Evolutionary conservation across 371 early-diverging fungal species (phyloP).

Genomic region (Mucor irregularis): DNA sequence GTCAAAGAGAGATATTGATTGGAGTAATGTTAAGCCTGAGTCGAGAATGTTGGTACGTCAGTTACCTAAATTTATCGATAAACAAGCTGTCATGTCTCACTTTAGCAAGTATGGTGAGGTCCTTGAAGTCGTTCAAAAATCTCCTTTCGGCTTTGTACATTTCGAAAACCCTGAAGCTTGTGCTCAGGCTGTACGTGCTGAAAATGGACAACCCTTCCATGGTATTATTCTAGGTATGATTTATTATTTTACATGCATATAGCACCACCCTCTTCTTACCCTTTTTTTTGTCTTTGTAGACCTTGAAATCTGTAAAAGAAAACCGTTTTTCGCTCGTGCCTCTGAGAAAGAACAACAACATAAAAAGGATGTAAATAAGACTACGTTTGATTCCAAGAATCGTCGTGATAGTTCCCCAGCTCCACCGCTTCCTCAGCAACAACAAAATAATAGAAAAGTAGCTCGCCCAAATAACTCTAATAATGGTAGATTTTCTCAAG

Average conservation of each 20-base stretch:
- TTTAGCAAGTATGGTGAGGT: slow-evolving; percentile 52
- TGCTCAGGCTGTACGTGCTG: slow-evolving; percentile 39
- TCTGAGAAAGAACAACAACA: slow-evolving; percentile 2
- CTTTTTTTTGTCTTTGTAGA: slow-evolving; percentile 13
- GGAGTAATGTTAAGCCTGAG: slow-evolving; percentile 37
- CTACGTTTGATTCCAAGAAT: too few species aligned
- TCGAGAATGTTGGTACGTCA: slow-evolving; percentile 46
- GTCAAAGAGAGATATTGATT: slow-evolving; percentile 30
- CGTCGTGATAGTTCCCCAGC: too few species aligned
- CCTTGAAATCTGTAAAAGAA: slow-evolving; percentile 28
- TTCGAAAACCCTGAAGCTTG: slow-evolving; percentile 41
- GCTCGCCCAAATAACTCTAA: too few species aligned
- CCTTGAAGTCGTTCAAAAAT: slow-evolving; percentile 40
- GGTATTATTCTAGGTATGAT: slow-evolving; percentile 38
- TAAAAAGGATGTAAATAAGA: too few species aligned
- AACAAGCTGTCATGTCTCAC: slow-evolving; percentile 37
- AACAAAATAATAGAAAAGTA: too few species aligned
- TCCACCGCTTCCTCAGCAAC: too few species aligned
- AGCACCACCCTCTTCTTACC: too few species aligned
- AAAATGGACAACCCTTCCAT: slow-evolving; percentile 41
- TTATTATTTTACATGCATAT: background rate
- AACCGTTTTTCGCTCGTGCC: slow-evolving; percentile 28
- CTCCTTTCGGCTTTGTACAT: slow-evolving; percentile 45
- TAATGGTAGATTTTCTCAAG: too few species aligned
- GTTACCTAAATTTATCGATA: slow-evolving; percentile 33